phyloP scores from a whole-genome alignment of 2,329 filamentous ascomycete genomes.

The Fusarium circinatum region DNA sequence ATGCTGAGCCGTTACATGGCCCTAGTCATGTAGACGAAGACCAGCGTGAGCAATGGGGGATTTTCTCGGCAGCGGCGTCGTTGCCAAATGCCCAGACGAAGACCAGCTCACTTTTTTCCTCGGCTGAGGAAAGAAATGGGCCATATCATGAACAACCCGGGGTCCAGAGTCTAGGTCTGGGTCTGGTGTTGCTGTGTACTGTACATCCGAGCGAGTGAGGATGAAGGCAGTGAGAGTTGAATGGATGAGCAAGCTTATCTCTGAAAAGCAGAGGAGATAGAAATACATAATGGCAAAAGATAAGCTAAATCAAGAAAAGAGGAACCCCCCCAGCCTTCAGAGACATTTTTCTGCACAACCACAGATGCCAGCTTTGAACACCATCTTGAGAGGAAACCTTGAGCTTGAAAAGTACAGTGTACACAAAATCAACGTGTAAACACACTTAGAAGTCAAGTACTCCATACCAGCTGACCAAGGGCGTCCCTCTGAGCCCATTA shows the following conservation, averaged over 20 bases:
- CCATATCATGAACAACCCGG: constrained; percentile 24
- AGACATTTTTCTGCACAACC: constrained; percentile 32
- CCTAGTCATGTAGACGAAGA: constrained; percentile 11
- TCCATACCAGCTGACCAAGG: constrained; percentile 26
- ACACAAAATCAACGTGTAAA: background rate
- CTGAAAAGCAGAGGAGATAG: constrained; percentile 46
- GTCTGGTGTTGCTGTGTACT: constrained; percentile 6
- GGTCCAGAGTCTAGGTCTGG: constrained; percentile 5
- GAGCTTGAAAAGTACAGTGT: constrained; percentile 12
- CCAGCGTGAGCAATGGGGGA: constrained; percentile 1
- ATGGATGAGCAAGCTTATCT: constrained; percentile 47
- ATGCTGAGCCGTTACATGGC: constrained; percentile 5
- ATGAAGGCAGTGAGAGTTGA: constrained; percentile 22
- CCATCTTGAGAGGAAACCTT: constrained; percentile 15
- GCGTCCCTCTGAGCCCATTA: constrained; percentile 44
- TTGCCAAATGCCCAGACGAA: constrained; percentile 19
- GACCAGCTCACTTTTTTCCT: constrained; percentile 21
- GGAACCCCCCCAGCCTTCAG: constrained; percentile 27
- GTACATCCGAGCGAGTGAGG: constrained; percentile 31
- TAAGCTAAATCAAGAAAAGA: constrained; percentile 41
- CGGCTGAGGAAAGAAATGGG: constrained; percentile 21
- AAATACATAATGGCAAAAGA: constrained; percentile 54
- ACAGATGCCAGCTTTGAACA: constrained; percentile 26
- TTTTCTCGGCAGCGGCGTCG: constrained; percentile 35
- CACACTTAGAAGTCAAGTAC: constrained; percentile 5